A percentile compares a stretch with the other conserved stretches of the same genome.
These are phyloP conservation scores for Solanum gandarillasii DNA, from an alignment of 257 asterid genomes.

Conservation along the genomic window DNA sequence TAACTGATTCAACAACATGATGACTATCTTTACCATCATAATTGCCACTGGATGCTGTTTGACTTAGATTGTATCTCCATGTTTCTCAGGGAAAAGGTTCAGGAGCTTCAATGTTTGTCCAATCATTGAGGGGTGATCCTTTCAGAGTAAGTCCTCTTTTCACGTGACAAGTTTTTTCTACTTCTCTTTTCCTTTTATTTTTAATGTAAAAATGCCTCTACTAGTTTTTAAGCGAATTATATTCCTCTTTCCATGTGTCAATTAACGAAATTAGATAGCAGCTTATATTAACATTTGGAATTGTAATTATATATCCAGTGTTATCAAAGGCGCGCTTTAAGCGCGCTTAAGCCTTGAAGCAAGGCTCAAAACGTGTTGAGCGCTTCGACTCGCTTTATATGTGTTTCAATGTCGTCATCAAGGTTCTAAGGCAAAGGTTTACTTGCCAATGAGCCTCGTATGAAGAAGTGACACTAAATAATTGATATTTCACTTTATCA, in stretches of 20 bases:
- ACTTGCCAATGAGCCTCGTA: no score
- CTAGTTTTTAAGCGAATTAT: background rate
- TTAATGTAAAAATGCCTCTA: background rate
- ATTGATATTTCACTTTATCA: no score
- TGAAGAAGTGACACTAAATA: no score
- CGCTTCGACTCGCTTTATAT: no score
- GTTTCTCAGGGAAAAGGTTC: slow-evolving; percentile 73
- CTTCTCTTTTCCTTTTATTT: background rate
- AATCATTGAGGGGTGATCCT: slow-evolving; percentile 92
- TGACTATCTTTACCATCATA: background rate
- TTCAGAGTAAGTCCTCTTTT: slow-evolving; percentile 48
- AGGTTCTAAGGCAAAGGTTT: no score
- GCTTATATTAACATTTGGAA: background rate
- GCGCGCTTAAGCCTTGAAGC: no score
- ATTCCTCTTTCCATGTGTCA: slow-evolving; percentile 1
- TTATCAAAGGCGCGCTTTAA: no score
- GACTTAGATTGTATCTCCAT: background rate
- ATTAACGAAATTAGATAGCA: background rate
- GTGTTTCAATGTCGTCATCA: no score
- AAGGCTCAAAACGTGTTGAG: no score
- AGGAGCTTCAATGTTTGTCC: slow-evolving; percentile 88
- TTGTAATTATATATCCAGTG: background rate
- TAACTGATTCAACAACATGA: background rate
- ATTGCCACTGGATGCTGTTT: background rate
- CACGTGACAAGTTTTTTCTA: background rate